A percentile compares a stretch with the other conserved stretches of the same genome.
These are phyloP conservation scores for Lanmaoa rubissima DNA, from an alignment of 768 basidiomycete species.

Conservation along the genomic window DNA sequence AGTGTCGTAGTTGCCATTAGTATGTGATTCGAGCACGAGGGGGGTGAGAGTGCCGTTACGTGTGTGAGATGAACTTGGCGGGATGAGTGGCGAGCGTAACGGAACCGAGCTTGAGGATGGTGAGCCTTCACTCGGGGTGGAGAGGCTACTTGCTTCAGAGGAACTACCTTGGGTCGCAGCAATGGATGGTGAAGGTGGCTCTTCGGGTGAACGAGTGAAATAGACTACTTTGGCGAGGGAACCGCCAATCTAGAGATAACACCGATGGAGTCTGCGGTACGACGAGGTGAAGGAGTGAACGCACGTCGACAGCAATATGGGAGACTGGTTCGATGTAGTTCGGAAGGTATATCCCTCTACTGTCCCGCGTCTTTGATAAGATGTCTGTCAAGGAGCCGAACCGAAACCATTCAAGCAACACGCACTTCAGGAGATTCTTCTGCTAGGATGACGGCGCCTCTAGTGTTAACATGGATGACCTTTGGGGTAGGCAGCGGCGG, in stretches of 20 bases:
- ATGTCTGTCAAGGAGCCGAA: slow-evolving; percentile 13
- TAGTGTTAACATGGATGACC: slow-evolving; percentile 92
- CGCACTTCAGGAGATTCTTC: slow-evolving; percentile 93
- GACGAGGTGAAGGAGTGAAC: slow-evolving; percentile 32
- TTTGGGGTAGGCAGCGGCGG: slow-evolving; percentile 77
- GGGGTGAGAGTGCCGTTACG: slow-evolving; percentile 81
- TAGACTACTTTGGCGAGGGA: slow-evolving; percentile 98
- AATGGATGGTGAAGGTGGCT: slow-evolving; percentile 74
- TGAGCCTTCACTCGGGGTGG: slow-evolving; percentile 35
- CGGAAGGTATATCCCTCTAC: slow-evolving; percentile 94
- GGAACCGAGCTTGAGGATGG: slow-evolving; percentile 10
- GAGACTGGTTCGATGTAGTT: slow-evolving; percentile 97
- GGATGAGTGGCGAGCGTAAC: slow-evolving; percentile 24
- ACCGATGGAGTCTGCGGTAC: not conserved
- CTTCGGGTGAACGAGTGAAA: slow-evolving; percentile 91
- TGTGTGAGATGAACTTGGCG: slow-evolving; percentile 32
- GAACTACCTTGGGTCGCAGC: slow-evolving; percentile 58
- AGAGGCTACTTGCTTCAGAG: slow-evolving; percentile 44
- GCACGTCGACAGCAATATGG: slow-evolving; percentile 95
- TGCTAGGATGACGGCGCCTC: slow-evolving; percentile 88
- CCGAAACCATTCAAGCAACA: slow-evolving; percentile 6
- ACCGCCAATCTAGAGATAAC: slow-evolving; percentile 76
- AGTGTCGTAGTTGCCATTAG: slow-evolving; percentile 21
- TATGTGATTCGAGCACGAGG: slow-evolving; percentile 60
- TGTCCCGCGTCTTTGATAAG: slow-evolving; percentile 74